Evolutionary conservation across 495 filamentous ascomycete species (phyloP).

Genomic region (Xylaria intraflava): DNA sequence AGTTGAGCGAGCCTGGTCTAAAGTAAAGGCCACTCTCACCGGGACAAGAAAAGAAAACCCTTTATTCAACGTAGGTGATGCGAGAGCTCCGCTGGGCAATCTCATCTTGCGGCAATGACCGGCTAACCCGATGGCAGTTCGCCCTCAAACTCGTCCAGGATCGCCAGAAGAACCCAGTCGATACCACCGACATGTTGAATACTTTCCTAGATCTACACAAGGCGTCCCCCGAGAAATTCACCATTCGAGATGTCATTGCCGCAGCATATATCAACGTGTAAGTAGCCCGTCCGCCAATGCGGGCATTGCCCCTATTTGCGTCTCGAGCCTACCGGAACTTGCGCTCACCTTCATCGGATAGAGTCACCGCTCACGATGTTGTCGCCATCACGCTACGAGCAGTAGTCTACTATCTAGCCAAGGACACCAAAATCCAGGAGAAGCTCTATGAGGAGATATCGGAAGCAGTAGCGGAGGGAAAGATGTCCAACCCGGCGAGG

Average conservation of each 20-base stretch:
- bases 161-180: not conserved
- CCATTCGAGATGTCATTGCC: conserved; percentile 7
- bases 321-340: too few relatives aligned
- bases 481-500: not conserved
- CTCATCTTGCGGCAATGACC: not conserved
- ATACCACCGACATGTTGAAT: conserved; percentile 6
- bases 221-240: conserved; percentile 2
- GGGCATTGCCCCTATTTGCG: too few relatives aligned
- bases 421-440: conserved; percentile 26
- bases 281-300: conserved; percentile 15
- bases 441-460: conserved; percentile 42
- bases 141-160: not conserved
- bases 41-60: conserved; percentile 1
- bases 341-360: not conserved
- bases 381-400: conserved; percentile 47
- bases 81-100: not conserved
- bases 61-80: not conserved
- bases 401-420: conserved; percentile 47
- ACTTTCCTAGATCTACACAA: conserved; percentile 3
- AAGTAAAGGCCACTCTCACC: not conserved
- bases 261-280: conserved; percentile 8
- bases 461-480: not conserved
- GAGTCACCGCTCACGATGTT: conserved; percentile 38
- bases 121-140: not conserved
- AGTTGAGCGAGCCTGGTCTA: conserved; percentile 1